Evolutionary conservation across 2,329 filamentous ascomycete species (phyloP).

Genomic region (Cladosporium colombiae): DNA sequence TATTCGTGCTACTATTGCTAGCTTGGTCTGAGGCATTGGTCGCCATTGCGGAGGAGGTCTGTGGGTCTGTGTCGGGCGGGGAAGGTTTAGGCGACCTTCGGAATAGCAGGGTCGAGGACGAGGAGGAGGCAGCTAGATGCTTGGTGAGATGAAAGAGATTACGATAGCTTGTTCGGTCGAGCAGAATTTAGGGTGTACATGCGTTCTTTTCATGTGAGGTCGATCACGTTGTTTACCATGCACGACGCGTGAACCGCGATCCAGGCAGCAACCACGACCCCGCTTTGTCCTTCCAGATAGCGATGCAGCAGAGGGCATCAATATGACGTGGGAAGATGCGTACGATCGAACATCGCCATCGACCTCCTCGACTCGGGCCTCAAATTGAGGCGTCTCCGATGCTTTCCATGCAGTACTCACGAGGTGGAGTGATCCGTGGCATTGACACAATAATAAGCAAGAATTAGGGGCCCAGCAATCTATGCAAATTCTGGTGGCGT

Average conservation of each 20-base stretch:
- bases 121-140: not conserved
- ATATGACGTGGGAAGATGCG: not conserved
- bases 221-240: not conserved
- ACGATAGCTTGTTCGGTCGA: too few relatives aligned
- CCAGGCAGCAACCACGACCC: not conserved
- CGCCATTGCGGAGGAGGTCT: slow-evolving; percentile 13
- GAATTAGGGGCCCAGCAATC: not conserved
- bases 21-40: slow-evolving; percentile 4
- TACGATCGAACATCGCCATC: not conserved
- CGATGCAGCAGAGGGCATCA: not conserved
- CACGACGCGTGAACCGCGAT: not conserved
- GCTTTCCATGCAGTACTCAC: not conserved
- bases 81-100: not conserved
- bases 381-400: not conserved
- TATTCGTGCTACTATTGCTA: not conserved
- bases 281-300: not conserved
- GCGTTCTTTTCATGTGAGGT: not conserved
- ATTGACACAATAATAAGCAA: not conserved
- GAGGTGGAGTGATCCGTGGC: not conserved
- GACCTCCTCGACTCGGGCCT: not conserved
- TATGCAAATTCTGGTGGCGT: not conserved
- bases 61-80: not conserved
- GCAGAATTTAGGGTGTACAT: too few relatives aligned
- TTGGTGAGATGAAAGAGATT: not conserved
- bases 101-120: not conserved